Base-by-base conservation (phyloP, 441 rosid genomes). In the Jatropha podagrica region DNA sequence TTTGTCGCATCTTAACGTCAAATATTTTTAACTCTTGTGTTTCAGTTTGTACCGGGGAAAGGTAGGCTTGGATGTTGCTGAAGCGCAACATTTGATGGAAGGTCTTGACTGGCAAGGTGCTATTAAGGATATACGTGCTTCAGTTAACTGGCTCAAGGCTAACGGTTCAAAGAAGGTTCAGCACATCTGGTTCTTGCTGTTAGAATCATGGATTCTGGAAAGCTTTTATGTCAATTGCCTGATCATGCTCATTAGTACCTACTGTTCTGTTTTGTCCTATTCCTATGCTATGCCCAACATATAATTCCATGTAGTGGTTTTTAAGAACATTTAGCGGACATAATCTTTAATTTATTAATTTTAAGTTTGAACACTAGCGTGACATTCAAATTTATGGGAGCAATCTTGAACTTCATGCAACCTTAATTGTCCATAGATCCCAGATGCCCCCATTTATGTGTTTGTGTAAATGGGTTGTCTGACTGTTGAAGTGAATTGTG, bases 41-140 rank as follows among this genome's bases (percentile, higher is more conserved):
- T 76, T 74, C 78, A 93, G 97, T 81, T 85, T 95, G 86, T 95
- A 92, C 61, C 85, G 97, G 58, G 99, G 99, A 82, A 95, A 95
- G 81, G 97, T 95, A 65, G 97, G 99, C 68, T 68, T 92, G 71
- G 90, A 92, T 84, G 89, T 83, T 76, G 97, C 97, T 38, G 99
- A 95, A 83, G 99, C 99, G 77, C 92, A 93, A 61, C 99, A 95
- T 85, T 79, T 95, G 68, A 89, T 93, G 98, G 91, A 89, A 46
- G 91, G 90, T 51, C 99, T 95, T 80, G 98, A 95, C 80, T 95
- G 99, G 97, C 90, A 87, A 72, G 97, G 97, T 60, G 99, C 99
- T 13, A 87, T 93, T 54, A 92, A 92, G 86, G 99, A 95, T 82
- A 93, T 93, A 26, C 48, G 56, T n/a, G 96, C 98, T 83, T 90